Percentiles rank a stretch among this genome's conserved stretches.
Evolutionary conservation across 257 asterid genomes (phyloP).

Genomic region (Nyctanthes arbortristis): DNA sequence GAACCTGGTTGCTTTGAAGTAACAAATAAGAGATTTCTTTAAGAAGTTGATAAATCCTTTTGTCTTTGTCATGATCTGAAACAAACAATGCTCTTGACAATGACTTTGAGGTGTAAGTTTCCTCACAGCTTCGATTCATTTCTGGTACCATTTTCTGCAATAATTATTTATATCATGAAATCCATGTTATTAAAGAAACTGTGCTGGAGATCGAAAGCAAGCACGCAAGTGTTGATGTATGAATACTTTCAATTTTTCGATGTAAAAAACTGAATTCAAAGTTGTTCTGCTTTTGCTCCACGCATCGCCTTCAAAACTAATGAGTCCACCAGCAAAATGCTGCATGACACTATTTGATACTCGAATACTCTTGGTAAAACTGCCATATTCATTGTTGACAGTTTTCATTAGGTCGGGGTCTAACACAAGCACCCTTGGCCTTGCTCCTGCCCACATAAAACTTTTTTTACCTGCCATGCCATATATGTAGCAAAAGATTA

Average conservation of each 20-base stretch:
- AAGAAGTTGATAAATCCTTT: too few species aligned
- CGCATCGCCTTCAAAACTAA: neutral
- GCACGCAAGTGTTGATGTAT: too few species aligned
- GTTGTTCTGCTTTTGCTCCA: slow-evolving; percentile 4
- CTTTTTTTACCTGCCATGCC: slow-evolving; percentile 1
- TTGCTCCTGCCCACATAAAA: neutral
- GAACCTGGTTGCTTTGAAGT: too few species aligned
- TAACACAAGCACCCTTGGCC: slow-evolving; percentile 10
- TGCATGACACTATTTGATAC: neutral
- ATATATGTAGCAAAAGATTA: too few species aligned
- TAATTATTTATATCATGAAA: too few species aligned
- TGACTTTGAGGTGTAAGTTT: too few species aligned
- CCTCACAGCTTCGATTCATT: slow-evolving; percentile 5
- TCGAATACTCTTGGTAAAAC: neutral
- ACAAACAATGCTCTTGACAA: too few species aligned
- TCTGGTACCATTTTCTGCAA: too few species aligned
- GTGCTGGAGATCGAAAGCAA: too few species aligned
- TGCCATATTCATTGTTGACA: neutral
- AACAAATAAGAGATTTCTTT: too few species aligned
- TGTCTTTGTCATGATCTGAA: too few species aligned
- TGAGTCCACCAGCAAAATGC: neutral
- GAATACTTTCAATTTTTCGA: slow-evolving; percentile 4
- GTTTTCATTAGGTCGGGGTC: slow-evolving; percentile 10
- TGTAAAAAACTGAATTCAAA: neutral
- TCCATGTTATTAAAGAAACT: too few species aligned